These are phyloP conservation scores for Chimonanthus salicifolius DNA, from an alignment of 164 flowering plant species.

Conservation along the genomic window DNA sequence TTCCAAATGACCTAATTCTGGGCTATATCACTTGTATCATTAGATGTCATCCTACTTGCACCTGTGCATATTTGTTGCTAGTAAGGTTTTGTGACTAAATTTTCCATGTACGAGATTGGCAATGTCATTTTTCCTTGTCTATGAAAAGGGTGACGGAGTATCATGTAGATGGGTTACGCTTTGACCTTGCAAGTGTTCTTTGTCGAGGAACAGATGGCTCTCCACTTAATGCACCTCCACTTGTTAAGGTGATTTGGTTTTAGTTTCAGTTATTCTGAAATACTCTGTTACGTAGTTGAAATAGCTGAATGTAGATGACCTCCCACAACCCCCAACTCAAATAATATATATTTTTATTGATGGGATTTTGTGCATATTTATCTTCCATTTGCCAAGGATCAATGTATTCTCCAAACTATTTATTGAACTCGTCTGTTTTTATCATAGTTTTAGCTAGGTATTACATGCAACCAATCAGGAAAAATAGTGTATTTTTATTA, in stretches of 20 bases:
- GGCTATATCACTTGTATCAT: not conserved
- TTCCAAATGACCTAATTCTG: not conserved
- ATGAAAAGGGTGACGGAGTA: slow-evolving; percentile 74
- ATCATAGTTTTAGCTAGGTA: too few relatives aligned
- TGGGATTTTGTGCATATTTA: too few relatives aligned
- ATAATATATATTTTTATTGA: too few relatives aligned
- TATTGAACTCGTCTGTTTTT: too few relatives aligned
- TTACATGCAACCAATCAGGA: too few relatives aligned
- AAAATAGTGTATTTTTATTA: too few relatives aligned
- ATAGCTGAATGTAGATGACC: too few relatives aligned
- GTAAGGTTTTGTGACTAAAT: not conserved
- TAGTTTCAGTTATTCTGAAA: not conserved
- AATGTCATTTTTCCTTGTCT: not conserved
- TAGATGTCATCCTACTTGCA: too few relatives aligned
- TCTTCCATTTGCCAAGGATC: too few relatives aligned
- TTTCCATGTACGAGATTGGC: not conserved
- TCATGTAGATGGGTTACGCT: slow-evolving; percentile 97
- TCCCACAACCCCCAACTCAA: not conserved
- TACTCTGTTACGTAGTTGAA: not conserved
- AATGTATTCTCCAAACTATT: too few relatives aligned
- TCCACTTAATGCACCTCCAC: slow-evolving; percentile 84
- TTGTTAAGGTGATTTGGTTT: slow-evolving; percentile 51
- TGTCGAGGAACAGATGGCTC: slow-evolving; percentile 95
- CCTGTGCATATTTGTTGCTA: too few relatives aligned
- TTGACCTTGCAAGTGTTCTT: slow-evolving; percentile 96